A percentile compares a stretch with the other conserved stretches of the same genome.
These are phyloP conservation scores for Syzygium aqueum DNA, from an alignment of 345 rosid species.

Conservation along the genomic window DNA sequence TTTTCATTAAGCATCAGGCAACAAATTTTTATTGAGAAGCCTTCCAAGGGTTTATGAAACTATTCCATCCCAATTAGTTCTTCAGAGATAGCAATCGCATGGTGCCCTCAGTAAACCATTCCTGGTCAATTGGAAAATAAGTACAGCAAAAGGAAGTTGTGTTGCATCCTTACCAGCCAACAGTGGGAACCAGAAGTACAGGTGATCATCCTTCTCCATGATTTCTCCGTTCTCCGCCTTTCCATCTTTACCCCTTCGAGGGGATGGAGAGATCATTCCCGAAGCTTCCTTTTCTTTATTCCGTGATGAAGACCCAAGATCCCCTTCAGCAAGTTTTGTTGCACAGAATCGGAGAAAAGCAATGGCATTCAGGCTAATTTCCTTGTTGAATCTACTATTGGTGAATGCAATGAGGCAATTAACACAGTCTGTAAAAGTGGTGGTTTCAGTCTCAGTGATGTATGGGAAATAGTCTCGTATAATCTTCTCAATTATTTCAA, in stretches of 20 bases:
- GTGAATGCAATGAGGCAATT: slow-evolving; percentile 97
- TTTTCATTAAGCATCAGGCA: neutral
- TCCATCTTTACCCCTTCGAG: slow-evolving; percentile 38
- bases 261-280: slow-evolving; percentile 43
- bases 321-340: slow-evolving; percentile 93
- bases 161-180: slow-evolving; percentile 66
- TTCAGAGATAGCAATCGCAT: neutral
- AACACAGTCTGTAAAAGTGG: slow-evolving; percentile 98
- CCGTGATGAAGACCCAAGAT: slow-evolving; percentile 55
- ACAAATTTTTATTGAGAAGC: neutral
- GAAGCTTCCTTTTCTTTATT: slow-evolving; percentile 56
- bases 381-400: slow-evolving; percentile 89
- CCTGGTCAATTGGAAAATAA: neutral
- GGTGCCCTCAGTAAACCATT: neutral
- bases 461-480: slow-evolving; percentile 93
- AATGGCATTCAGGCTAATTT: slow-evolving; percentile 87
- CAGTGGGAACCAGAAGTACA: slow-evolving; percentile 93
- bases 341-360: slow-evolving; percentile 94
- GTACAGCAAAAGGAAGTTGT: neutral
- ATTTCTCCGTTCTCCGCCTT: slow-evolving; percentile 59
- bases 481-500: slow-evolving; percentile 95
- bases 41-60: neutral
- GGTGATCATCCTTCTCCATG: slow-evolving; percentile 63
- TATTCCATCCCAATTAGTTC: neutral
- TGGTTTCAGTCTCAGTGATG: slow-evolving; percentile 97